Percentiles rank a stretch among this genome's conserved stretches.
phyloP scores from a whole-genome alignment of 2,329 filamentous ascomycete genomes.

The Tolypocladium ophioglossoides region DNA sequence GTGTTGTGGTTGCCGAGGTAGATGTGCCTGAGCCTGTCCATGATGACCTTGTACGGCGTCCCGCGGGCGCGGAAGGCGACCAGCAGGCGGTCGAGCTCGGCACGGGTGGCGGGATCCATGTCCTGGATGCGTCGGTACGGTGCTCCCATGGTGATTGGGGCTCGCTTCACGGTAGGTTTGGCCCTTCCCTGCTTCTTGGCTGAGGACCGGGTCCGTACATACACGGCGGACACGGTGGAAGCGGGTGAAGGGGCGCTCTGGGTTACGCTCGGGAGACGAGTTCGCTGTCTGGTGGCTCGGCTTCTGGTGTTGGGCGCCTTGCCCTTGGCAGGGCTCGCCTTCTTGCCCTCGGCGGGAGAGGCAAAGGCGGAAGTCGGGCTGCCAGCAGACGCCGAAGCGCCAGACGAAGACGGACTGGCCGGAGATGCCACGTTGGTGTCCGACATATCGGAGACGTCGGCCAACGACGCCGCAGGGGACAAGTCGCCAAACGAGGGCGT shows the following conservation, averaged over 20 bases:
- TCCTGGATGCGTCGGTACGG: conserved; percentile 1
- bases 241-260: not conserved
- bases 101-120: not conserved
- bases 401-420: not conserved
- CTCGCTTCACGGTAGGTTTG: too few species aligned
- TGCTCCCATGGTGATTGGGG: not conserved
- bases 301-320: not conserved
- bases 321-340: not conserved
- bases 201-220: not conserved
- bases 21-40: not conserved
- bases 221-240: not conserved
- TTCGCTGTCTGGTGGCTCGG: not conserved
- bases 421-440: not conserved
- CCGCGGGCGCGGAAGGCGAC: not conserved
- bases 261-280: not conserved
- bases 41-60: conserved; percentile 1
- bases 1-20: conserved; percentile 1
- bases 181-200: not conserved
- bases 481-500: not conserved
- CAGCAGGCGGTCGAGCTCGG: not conserved
- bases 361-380: not conserved
- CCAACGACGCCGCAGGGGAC: not conserved
- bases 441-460: not conserved
- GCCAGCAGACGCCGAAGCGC: not conserved
- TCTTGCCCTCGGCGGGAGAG: not conserved